A percentile compares a stretch with the other conserved stretches of the same genome.
Conservation (phyloP, 2,329 filamentous ascomycete genomes). For the Botrytis paeoniae region DNA sequence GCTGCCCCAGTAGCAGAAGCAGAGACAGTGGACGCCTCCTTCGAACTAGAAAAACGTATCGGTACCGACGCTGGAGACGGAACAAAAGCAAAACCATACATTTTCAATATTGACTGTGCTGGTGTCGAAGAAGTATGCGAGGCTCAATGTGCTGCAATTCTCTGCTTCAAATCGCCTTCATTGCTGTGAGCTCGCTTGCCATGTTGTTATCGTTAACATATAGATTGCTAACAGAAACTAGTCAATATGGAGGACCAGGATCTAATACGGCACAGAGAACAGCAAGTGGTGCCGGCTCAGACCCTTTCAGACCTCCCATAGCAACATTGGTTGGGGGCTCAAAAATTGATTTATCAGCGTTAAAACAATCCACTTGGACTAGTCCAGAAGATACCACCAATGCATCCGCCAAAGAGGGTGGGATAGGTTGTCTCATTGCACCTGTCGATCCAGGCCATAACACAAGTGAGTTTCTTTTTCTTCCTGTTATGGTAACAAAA, state of each 20-base stretch:
- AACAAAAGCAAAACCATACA: slow-evolving; percentile 1
- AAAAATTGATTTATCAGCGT: not conserved
- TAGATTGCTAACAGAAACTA: not conserved
- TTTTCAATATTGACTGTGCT: slow-evolving; percentile 10
- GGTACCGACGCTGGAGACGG: not conserved
- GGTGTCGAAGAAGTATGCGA: slow-evolving; percentile 15
- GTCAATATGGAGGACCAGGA: slow-evolving; percentile 1
- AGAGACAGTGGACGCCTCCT: not conserved
- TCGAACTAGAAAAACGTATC: not conserved
- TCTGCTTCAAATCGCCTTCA: slow-evolving; percentile 12
- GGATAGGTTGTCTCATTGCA: slow-evolving; percentile 8
- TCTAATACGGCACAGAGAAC: not conserved
- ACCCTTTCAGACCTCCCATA: not conserved
- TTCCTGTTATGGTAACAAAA: not conserved
- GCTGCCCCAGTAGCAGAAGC: slow-evolving; percentile 12
- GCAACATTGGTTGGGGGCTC: not conserved
- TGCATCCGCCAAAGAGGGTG: slow-evolving; percentile 7
- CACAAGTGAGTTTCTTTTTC: not conserved
- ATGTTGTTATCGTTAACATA: too few relatives aligned
- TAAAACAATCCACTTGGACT: not conserved
- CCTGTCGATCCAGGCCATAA: slow-evolving; percentile 13
- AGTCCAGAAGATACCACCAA: slow-evolving; percentile 17
- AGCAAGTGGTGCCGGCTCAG: not conserved
- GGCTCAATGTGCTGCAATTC: slow-evolving; percentile 16
- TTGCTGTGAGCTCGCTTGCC: not conserved